Conservation (phyloP, 208 protist species). For the Entamoeba nuttalli region DNA sequence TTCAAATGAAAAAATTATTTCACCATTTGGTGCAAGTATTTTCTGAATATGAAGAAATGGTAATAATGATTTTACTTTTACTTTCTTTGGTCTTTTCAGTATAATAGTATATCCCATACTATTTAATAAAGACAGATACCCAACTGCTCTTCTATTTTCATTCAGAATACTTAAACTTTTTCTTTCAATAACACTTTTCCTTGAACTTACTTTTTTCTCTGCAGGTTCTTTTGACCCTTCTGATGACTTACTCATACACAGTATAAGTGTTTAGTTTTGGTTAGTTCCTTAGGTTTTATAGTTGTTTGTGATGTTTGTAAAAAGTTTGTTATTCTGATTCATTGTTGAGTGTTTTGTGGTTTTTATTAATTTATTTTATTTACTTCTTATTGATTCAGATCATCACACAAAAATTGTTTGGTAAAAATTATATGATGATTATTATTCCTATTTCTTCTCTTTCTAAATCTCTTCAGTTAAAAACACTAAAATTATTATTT, state of each 20-base stretch:
- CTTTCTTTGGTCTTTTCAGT: not conserved
- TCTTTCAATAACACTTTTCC: not conserved
- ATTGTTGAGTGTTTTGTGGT: not conserved
- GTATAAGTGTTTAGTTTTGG: not conserved
- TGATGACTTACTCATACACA: not conserved
- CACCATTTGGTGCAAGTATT: not conserved
- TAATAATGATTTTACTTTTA: not conserved
- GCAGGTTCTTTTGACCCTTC: not conserved
- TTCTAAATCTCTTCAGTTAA: no score
- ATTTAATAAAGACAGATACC: not conserved
- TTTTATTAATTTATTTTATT: not conserved
- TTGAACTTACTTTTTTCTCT: not conserved
- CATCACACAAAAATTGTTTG: no score
- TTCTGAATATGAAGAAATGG: not conserved
- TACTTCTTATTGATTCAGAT: no score
- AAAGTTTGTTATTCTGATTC: not conserved
- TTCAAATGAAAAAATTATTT: not conserved
- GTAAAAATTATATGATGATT: no score
- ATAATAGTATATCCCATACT: not conserved
- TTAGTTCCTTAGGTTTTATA: not conserved
- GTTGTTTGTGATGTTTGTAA: not conserved
- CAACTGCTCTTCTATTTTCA: not conserved
- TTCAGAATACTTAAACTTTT: not conserved
- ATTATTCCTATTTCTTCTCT: no score
- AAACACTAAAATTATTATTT: no score